Base-by-base conservation (phyloP, 108 stramenopile species). In the Cyclotella cryptica region DNA sequence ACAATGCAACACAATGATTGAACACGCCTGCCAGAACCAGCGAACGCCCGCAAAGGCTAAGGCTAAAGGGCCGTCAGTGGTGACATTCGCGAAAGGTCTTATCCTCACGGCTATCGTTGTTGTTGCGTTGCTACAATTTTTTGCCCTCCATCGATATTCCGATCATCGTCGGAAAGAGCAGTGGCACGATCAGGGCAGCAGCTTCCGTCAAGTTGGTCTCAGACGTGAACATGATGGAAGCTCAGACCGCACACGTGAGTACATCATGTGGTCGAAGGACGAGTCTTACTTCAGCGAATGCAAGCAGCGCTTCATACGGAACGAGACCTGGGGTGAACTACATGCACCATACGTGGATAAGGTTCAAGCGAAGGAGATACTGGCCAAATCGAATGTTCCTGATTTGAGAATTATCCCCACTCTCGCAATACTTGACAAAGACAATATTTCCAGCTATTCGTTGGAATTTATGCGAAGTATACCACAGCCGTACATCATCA, bases 331-430 rank as follows among this genome's bases (percentile, higher is more conserved):
- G 70, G 70, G 70, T 17, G 26, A 57, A 40, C 42, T 71, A 7
- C 70, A 71, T 58, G 70, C 70, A 24, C 55, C 70, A 3, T 71
- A 24, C 19, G 70, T 71, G 27, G 70, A 71, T 24, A 71, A 71
- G 35, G 30, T 71, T 43, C 11, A 71, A 42, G 70, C 70, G 4
- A 71, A 71, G 30, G 5, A 71, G 17, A 71, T 71, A 26, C 6
- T 71, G 30, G 29, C 15, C 12, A 57, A 45, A 40, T 1, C 39
- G 54, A 58, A 71, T 41, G 35, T 45, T 55, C 70, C 70, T 6
- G 29, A 17, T 19, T 58, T 71, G 27, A 71, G 46, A 17, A 43
- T 71, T 5, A 71, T 71, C 17, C 70, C 70, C 4, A 71, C 70
- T 42, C 29, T 57, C 11, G 70, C 54, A 39, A 7, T 71, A 26